Conservation (phyloP, 192 early-diverging fungal species). For the Podochytrium sp. region DNA sequence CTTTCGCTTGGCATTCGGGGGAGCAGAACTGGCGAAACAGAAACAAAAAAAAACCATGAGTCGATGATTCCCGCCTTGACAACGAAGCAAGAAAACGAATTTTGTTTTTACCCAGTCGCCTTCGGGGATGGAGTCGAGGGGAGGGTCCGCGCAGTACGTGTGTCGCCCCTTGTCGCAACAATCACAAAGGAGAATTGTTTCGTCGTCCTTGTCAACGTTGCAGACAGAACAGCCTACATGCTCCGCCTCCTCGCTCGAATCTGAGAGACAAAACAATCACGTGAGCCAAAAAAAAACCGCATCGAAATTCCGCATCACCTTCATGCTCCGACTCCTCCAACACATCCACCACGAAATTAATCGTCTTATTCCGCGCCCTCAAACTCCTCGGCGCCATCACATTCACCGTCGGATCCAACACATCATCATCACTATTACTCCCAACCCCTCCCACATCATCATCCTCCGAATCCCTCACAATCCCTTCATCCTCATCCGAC, state of each 20-base stretch:
- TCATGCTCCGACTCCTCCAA: conserved; percentile 4
- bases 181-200: conserved; percentile 56
- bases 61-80: not conserved
- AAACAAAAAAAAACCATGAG: not conserved
- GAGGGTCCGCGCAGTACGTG: conserved; percentile 50
- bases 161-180: conserved; percentile 54
- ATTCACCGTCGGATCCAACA: not conserved
- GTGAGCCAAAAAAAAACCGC: not conserved
- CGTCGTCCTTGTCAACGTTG: conserved; percentile 47
- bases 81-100: conserved; percentile 1
- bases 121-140: conserved; percentile 46
- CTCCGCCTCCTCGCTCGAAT: conserved; percentile 1
- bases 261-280: not conserved
- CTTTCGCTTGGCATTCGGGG: conserved; percentile 23
- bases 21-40: conserved; percentile 26
- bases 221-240: conserved; percentile 51
- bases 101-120: conserved; percentile 56
- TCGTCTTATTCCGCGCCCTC: not conserved
- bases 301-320: not conserved
- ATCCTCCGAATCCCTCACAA: conserved; percentile 3
- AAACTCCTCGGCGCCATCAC: not conserved
- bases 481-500: no score
- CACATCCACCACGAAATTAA: conserved; percentile 3
- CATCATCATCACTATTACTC: not conserved
- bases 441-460: not conserved